Conservation (phyloP, 768 basidiomycete genomes). For the Rhizopogon vesiculosus region DNA sequence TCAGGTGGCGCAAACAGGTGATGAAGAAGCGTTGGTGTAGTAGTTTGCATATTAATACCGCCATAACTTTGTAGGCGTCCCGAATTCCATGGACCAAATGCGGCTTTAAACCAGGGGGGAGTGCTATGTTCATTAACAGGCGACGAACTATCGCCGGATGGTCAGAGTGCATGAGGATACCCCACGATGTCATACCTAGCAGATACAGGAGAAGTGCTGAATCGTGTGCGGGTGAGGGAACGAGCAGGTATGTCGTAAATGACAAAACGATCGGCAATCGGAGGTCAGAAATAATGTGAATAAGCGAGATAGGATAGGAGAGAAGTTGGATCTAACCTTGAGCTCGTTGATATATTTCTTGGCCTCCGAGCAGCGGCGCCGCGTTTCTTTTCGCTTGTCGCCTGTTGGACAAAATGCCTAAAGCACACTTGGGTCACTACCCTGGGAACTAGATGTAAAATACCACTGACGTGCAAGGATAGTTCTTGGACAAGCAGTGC, state of each 20-base stretch:
- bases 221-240: background rate
- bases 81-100: slow-evolving; percentile 22
- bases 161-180: slow-evolving; percentile 19
- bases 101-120: slow-evolving; percentile 25
- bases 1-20: slow-evolving; percentile 79
- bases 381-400: slow-evolving; percentile 82
- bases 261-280: slow-evolving; percentile 1
- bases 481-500: slow-evolving; percentile 86
- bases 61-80: slow-evolving; percentile 33
- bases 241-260: background rate
- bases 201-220: slow-evolving; percentile 25
- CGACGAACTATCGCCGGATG: slow-evolving; percentile 23
- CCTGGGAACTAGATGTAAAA: slow-evolving; percentile 12
- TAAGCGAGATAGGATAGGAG: slow-evolving; percentile 5
- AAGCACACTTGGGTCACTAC: slow-evolving; percentile 13
- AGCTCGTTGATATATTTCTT: slow-evolving; percentile 50
- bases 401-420: slow-evolving; percentile 80
- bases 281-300: background rate
- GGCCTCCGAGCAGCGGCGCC: slow-evolving; percentile 55
- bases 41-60: slow-evolving; percentile 50
- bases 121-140: slow-evolving; percentile 20
- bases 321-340: slow-evolving; percentile 37
- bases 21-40: slow-evolving; percentile 61
- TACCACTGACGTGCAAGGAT: slow-evolving; percentile 81
- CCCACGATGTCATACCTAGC: slow-evolving; percentile 31